phyloP scores from a whole-genome alignment of 345 rosid genomes.

The Hibiscus syriacus region DNA sequence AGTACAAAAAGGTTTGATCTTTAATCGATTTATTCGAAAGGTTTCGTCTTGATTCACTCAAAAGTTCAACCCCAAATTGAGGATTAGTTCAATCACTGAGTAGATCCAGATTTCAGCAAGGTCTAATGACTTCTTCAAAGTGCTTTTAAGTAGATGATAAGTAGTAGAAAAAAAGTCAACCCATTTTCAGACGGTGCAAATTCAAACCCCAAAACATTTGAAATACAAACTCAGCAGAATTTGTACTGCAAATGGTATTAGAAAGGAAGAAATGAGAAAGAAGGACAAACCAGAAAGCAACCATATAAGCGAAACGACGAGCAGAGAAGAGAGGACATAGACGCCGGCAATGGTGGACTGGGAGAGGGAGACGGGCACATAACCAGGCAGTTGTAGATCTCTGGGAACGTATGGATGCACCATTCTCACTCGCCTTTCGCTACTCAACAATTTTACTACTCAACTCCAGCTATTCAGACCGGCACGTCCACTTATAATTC shows the following conservation, averaged over 20 bases:
- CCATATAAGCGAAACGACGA: slow-evolving; percentile 21
- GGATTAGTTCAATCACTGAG: background rate
- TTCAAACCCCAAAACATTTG: background rate
- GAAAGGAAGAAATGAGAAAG: background rate
- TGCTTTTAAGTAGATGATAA: background rate
- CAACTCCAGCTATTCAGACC: no score
- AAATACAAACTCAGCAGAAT: background rate
- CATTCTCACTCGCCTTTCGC: background rate
- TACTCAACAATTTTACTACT: no score
- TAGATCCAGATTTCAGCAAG: background rate
- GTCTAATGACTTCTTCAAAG: background rate
- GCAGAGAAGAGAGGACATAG: background rate
- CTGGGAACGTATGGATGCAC: background rate
- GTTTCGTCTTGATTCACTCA: no score
- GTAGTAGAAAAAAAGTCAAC: background rate
- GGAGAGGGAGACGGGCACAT: background rate
- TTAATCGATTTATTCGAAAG: no score
- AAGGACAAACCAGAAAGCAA: slow-evolving; percentile 51
- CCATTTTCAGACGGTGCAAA: background rate
- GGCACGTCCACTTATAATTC: no score
- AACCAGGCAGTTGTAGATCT: background rate
- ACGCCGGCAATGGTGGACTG: background rate
- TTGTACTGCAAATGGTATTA: background rate
- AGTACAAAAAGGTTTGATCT: no score
- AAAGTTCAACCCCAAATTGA: no score